Conservation (phyloP, 257 asterid species). For the Euphrasia confusa region DNA sequence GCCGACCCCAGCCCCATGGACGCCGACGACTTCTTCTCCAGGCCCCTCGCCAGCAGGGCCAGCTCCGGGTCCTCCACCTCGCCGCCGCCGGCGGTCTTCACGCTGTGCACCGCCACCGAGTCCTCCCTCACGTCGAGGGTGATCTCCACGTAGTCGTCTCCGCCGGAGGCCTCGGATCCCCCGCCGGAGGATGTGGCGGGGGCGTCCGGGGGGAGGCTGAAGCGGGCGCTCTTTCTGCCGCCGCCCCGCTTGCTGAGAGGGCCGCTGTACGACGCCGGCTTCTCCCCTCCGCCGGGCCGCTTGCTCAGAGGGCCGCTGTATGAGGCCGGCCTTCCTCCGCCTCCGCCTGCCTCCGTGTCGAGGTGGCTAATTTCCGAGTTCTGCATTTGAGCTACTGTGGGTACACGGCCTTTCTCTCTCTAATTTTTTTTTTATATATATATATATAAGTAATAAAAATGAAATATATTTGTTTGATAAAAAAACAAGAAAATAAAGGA, state of each 20-base stretch:
- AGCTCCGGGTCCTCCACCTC: conserved; percentile 63
- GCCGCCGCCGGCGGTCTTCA: conserved; percentile 33
- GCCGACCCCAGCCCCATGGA: conserved; percentile 38
- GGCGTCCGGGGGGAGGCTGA: conserved; percentile 33
- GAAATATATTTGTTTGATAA: background rate
- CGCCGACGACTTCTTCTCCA: conserved; percentile 60
- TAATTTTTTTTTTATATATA: background rate
- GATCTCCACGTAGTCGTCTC: conserved; percentile 72
- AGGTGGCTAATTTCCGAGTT: background rate
- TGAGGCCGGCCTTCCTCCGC: background rate
- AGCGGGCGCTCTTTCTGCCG: conserved; percentile 58
- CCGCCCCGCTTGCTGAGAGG: conserved; percentile 22
- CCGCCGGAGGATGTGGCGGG: background rate
- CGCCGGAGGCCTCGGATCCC: conserved; percentile 17
- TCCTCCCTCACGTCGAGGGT: conserved; percentile 83
- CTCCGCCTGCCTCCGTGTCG: background rate
- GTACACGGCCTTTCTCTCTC: background rate
- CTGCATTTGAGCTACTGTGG: background rate
- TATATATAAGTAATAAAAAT: background rate
- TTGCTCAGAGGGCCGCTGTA: conserved; percentile 10
- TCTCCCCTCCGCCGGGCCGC: conserved; percentile 24
- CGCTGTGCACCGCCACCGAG: conserved; percentile 93
- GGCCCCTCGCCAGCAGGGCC: conserved; percentile 54
- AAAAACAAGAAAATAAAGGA: background rate
- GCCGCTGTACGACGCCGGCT: conserved; percentile 4